Conservation (phyloP, 768 basidiomycete species). For the Multifurca ochricompacta region DNA sequence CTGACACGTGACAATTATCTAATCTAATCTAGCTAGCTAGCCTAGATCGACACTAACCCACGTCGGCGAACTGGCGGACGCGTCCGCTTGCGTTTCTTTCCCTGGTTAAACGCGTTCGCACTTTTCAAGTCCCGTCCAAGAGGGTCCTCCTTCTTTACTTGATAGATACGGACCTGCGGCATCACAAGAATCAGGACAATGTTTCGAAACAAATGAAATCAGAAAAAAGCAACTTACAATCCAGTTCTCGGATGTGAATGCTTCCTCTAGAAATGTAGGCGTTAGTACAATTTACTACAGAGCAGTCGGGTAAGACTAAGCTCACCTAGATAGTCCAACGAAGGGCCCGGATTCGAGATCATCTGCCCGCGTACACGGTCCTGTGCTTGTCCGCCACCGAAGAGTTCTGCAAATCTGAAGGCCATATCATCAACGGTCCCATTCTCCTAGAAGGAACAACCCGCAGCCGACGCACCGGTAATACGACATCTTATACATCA, state of each 20-base stretch:
- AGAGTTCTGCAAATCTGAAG: conserved; percentile 77
- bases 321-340: conserved; percentile 82
- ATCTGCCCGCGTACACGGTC: conserved; percentile 90
- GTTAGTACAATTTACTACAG: not conserved
- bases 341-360: conserved; percentile 69
- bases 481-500: conserved; percentile 99
- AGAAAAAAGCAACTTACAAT: conserved; percentile 51
- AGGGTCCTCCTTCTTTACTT: conserved; percentile 89
- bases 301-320: conserved; percentile 5
- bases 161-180: conserved; percentile 77
- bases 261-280: conserved; percentile 69
- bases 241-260: conserved; percentile 99
- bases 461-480: conserved; percentile 53
- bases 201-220: not conserved
- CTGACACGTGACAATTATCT: not conserved
- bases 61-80: conserved; percentile 60
- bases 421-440: not conserved
- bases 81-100: conserved; percentile 82
- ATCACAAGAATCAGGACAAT: not conserved
- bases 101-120: conserved; percentile 76
- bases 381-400: conserved; percentile 59
- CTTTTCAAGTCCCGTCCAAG: conserved; percentile 85
- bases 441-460: not conserved
- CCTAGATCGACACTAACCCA: conserved; percentile 29
- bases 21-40: not conserved